Base-by-base conservation (phyloP, 768 basidiomycete species). In the Kondoa subrosea region DNA sequence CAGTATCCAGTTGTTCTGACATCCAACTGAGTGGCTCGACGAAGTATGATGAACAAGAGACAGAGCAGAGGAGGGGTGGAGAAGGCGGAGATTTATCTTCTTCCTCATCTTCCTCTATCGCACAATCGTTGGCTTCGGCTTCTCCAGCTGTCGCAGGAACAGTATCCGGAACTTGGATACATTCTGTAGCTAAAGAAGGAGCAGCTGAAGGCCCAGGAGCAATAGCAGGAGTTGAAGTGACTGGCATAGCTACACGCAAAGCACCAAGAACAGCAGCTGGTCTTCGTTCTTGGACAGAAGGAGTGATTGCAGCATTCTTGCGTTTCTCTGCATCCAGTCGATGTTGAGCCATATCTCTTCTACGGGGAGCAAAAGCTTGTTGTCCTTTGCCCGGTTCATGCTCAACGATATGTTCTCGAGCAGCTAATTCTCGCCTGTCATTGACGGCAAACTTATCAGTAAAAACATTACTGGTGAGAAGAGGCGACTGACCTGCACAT, bases 21-120 rank as follows among this genome's bases (percentile, higher is more conserved):
- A 99, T 99, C 95, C 93, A 99, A 81, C 88, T 72, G 73, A 95
- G 90, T 34, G 91, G 91, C 76, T 97, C 93, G 58, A 96, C 84
- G 75, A 96, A 97, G 77, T 99, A 99, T 4, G 91, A 92, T 0
- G 91, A 93, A 77, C 95, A 97, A 4, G 62, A 34, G 25, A 67
- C 66, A 4, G 73, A 72, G 4, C 72, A 69, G 4, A 75, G 71
- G 57, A 75, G 69, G 1, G 74, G 73, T 17, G 68, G 67, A 30
- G 56, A 31, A 15, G 66, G 66, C 26, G 29, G 29, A 25, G 59
- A 40, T 30, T 57, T 31, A n/a, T 50, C 33, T n/a, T 56, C n/a
- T 21, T 68, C 68, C 40, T 69, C 69, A 31, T 69, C 64, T 26
- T 65, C 69, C 14, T 60, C 69, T 16, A 69, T 67, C 8, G 69